These are phyloP conservation scores for Periconia sp. DNA, from an alignment of 2,329 filamentous ascomycete genomes.

Conservation along the genomic window DNA sequence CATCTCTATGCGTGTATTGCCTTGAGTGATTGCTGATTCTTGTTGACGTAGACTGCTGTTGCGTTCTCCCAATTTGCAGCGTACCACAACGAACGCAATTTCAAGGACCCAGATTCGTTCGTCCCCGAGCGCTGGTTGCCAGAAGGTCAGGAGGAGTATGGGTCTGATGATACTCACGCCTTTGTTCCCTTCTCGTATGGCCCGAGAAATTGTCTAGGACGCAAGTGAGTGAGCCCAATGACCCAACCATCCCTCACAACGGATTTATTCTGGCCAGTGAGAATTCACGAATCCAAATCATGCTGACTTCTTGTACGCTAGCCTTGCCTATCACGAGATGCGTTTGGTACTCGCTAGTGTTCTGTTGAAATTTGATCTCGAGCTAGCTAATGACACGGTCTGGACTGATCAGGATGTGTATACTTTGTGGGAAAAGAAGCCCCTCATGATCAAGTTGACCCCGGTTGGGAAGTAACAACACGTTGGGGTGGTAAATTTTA, in stretches of 20 bases:
- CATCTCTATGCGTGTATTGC: not conserved
- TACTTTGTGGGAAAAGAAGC: slow-evolving; percentile 37
- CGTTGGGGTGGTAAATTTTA: not conserved
- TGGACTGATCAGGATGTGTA: slow-evolving; percentile 30
- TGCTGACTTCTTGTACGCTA: slow-evolving; percentile 1
- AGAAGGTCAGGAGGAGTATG: slow-evolving; percentile 24
- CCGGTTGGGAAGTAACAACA: slow-evolving; percentile 11
- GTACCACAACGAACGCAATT: slow-evolving; percentile 24
- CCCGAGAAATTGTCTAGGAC: slow-evolving; percentile 35
- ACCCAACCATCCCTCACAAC: not conserved
- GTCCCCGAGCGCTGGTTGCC: slow-evolving; percentile 39
- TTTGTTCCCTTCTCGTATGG: slow-evolving; percentile 29
- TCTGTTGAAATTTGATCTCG: slow-evolving; percentile 29
- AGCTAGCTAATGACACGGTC: slow-evolving; percentile 12
- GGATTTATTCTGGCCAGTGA: not conserved
- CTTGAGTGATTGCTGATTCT: not conserved
- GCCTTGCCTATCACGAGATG: slow-evolving; percentile 38
- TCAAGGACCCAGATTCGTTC: slow-evolving; percentile 25
- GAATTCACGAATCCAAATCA: not conserved
- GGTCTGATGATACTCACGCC: slow-evolving; percentile 20
- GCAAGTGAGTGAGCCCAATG: slow-evolving; percentile 31
- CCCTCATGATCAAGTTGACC: slow-evolving; percentile 27
- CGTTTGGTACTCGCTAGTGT: slow-evolving; percentile 26
- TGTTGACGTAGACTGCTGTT: slow-evolving; percentile 12
- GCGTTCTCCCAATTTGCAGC: slow-evolving; percentile 18